Evolutionary conservation across 2,329 filamentous ascomycete species (phyloP), one percentile per base, ranked within the genome.

Genomic region (Chrysosphaeria jannelii): DNA sequence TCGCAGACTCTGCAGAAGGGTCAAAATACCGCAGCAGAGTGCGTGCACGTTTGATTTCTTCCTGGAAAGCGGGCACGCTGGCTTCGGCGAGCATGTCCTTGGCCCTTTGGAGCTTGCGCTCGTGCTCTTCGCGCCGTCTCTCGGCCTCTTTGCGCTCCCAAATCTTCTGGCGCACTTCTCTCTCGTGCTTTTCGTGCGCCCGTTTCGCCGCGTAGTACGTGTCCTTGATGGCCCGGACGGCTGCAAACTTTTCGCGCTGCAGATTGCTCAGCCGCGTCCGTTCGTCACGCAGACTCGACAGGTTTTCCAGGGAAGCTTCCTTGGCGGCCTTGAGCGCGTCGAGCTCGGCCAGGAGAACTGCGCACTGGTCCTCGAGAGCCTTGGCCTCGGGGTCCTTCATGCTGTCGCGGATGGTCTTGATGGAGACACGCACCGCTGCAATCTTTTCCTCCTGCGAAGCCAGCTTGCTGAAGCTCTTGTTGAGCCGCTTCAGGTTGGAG

Each of bases 361-460:
- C 66, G 53, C 89, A 93, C 41, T 70, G 62, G 31, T 91, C 78
- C 38, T 66, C 76, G 28, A 91, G 53, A 5, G 75, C 75, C 51
- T 76, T 81, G 35, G 70, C 62, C 47, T 89, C 81, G 11, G 85
- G 78, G 46, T 90, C 78, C 37, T 91, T 79, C 40, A 91, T 58
- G 33, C 57, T 58, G 47, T 90, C 85, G 50, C 74, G 75, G 42
- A 90, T 66, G 36, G 76, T 67, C 40, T 79, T 68, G 39, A 91
- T 78, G 49, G 88, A 72, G 31, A 65, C 57, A 51, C 76, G 81
- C 35, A 88, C 51, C 25, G 79, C 67, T 38, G 85, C 72, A 35
- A 97, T 93, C 33, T 59, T 59, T 57, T 88, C 88, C 48, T 93
- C 74, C 16, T 65, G 55, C 28, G 71, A 65, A 29, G 89, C 76